These are phyloP conservation scores for Solanum verrucosum DNA, from an alignment of 257 asterid species.

Conservation along the genomic window DNA sequence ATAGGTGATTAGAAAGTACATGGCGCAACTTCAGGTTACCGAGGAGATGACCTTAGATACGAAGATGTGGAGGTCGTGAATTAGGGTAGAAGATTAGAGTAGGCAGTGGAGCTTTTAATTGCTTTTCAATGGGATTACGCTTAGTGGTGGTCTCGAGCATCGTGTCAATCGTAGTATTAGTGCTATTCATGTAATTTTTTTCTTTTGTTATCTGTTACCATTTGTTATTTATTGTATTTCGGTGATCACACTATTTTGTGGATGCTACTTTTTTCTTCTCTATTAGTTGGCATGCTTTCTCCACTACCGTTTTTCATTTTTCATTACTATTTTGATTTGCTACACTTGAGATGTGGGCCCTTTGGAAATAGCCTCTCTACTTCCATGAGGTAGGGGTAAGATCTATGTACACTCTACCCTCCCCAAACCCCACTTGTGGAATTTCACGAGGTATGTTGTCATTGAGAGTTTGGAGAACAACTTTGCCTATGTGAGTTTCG, in stretches of 20 bases:
- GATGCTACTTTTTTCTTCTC: neutral
- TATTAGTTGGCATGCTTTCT: neutral
- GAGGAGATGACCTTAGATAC: neutral
- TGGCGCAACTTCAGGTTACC: neutral
- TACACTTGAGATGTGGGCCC: neutral
- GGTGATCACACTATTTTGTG: neutral
- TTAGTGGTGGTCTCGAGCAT: neutral
- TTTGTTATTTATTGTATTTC: neutral
- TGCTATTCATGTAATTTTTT: neutral
- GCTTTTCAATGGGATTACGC: neutral
- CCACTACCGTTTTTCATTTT: neutral
- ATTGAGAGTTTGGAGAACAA: neutral
- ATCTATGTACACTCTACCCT: neutral
- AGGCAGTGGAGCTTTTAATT: neutral
- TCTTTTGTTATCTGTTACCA: neutral
- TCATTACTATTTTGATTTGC: neutral
- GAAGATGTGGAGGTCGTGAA: neutral
- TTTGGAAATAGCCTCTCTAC: neutral
- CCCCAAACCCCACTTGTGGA: neutral
- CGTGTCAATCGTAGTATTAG: neutral
- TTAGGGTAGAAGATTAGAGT: neutral
- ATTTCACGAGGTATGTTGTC: neutral
- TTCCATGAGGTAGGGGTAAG: neutral
- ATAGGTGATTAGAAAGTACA: neutral
- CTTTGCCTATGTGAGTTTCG: neutral